phyloP scores from a whole-genome alignment of 306 rosid genomes.

The Arachis stenosperma region DNA sequence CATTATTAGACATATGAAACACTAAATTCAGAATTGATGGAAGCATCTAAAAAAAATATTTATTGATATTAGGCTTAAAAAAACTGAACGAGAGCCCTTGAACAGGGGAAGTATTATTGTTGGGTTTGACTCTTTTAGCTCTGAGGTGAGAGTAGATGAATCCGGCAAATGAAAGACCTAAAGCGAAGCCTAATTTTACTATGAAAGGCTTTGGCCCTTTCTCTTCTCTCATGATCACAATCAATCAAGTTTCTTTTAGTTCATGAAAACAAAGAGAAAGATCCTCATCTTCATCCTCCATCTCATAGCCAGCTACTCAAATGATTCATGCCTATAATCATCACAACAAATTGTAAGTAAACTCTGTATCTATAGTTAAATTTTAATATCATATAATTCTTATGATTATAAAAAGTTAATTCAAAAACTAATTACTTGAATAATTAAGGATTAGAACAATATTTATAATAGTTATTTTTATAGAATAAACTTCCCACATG shows the following conservation, averaged over 20 bases:
- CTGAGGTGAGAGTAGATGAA: slow-evolving; percentile 54
- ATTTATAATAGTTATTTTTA: no score
- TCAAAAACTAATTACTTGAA: no score
- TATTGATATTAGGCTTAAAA: slow-evolving; percentile 23
- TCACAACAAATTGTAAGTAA: not conserved
- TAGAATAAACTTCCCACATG: no score
- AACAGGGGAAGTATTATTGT: slow-evolving; percentile 27
- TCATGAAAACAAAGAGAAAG: slow-evolving; percentile 13
- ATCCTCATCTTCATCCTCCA: slow-evolving; percentile 67
- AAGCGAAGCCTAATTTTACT: slow-evolving; percentile 69
- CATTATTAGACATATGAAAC: slow-evolving; percentile 3
- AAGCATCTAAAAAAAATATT: not conserved
- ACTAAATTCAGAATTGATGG: slow-evolving; percentile 4
- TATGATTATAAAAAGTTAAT: no score
- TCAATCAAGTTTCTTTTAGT: slow-evolving; percentile 24
- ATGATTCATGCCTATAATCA: slow-evolving; percentile 27
- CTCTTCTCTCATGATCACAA: slow-evolving; percentile 43
- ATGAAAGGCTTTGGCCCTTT: slow-evolving; percentile 60
- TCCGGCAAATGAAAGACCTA: slow-evolving; percentile 81
- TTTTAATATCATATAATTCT: no score
- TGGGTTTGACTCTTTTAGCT: slow-evolving; percentile 15
- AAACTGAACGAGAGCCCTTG: slow-evolving; percentile 45
- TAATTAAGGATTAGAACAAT: no score
- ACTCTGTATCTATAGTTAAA: no score
- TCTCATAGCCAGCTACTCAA: slow-evolving; percentile 45